Base-by-base conservation (phyloP, 2,329 filamentous ascomycete genomes). In the Calonectria pauciramosa region DNA sequence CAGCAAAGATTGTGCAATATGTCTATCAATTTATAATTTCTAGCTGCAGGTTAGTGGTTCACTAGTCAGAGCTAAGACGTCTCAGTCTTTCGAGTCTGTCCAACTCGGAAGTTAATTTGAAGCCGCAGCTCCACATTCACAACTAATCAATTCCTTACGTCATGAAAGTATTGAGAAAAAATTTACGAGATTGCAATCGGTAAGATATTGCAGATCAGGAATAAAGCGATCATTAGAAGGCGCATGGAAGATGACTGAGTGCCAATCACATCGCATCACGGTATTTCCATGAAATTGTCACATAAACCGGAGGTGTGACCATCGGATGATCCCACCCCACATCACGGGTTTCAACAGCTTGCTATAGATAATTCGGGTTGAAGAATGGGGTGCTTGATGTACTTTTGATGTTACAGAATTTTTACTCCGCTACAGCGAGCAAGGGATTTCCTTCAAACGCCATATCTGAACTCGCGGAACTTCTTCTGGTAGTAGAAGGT, bases 401-500 rank as follows among this genome's bases (percentile, higher is more conserved):
- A 28, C 41, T n/a, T 26, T 18, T 63, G 20, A 18, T 41, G 20
- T 41, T 63, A 63, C 34, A 63, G 6, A 3, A 13, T 36, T 63
- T 41, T 63, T 10, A 14, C 9, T 13, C 7, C 11, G n/a, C 7
- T 38, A 41, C 36, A 28, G 23, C 23, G 23, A 5, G 4, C 10
- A 41, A 41, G 23, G 2, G 3, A 34, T 41, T 20, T 65, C 18
- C 36, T 28, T 70, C 16, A 70, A 9, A 74, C 72, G n/a, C 72
- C 72, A 11, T 71, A 86, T 20, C 80, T 79, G 73, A 87, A 86
- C 72, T 87, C 86, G 34, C 83, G 82, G 68, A 83, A 82, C 78
- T 87, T 87, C 78, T 86, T 86, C 77, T 86, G 83, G 75, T 87
- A 87, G 75, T 87, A 87, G 44, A 76, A 86, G 0, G 85, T 86